Evolutionary conservation across 768 basidiomycete species (phyloP).

Genomic region (Tricholoma sp.): DNA sequence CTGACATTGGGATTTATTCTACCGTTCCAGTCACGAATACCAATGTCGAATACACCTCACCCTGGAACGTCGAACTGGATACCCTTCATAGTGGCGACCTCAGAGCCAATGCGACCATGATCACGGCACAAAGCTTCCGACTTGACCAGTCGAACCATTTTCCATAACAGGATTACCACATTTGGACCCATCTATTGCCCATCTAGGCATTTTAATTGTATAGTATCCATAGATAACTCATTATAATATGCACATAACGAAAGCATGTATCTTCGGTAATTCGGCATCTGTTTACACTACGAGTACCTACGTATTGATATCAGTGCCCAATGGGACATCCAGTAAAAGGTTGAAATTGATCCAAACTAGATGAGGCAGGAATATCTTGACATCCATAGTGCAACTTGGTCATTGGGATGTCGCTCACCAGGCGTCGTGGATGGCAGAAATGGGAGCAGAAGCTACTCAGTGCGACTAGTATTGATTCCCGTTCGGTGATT

Average conservation of each 20-base stretch:
- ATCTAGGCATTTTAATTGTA: background rate
- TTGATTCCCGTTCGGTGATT: background rate
- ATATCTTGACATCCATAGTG: too few relatives aligned
- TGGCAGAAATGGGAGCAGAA: too few relatives aligned
- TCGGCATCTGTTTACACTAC: too few relatives aligned
- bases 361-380: too few relatives aligned
- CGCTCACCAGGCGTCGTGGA: too few relatives aligned
- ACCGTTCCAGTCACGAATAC: slow-evolving; percentile 18
- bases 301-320: too few relatives aligned
- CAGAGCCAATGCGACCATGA: background rate
- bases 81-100: slow-evolving; percentile 19
- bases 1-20: slow-evolving; percentile 29
- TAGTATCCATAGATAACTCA: background rate
- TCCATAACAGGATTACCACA: background rate
- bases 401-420: too few relatives aligned
- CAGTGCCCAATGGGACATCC: too few relatives aligned
- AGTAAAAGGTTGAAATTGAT: too few relatives aligned
- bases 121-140: background rate
- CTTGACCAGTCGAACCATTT: background rate
- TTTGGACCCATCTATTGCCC: background rate
- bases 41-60: slow-evolving; percentile 13
- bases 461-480: too few relatives aligned
- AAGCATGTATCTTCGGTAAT: background rate
- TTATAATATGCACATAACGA: background rate
- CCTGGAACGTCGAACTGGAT: slow-evolving; percentile 20